Base-by-base conservation (phyloP, 805 yeast genomes). In the Ogataea angusta region DNA sequence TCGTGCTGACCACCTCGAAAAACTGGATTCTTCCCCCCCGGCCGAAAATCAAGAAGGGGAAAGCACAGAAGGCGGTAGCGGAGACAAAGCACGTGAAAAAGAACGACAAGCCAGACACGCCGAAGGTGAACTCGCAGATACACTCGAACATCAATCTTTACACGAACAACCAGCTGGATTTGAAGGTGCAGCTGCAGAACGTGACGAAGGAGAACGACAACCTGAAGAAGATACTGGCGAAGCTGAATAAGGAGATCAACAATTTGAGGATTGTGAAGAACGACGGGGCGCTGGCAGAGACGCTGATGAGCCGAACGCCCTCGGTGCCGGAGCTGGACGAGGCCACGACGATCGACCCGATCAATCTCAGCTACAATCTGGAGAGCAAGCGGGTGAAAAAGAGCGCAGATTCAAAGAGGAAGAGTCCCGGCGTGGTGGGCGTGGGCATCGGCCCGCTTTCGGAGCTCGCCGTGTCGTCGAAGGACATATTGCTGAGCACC, bases 11-110 rank as follows among this genome's bases (percentile, higher is more conserved):
- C 15, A 59, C 63, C 5, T 57, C 63, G 3, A 63, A 62, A 34
- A 60, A 63, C 47, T 76, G 82, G 80, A 75, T 74, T 5, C 59
- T 76, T 27, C 82, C 81, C 3, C 81, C 81, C 3, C 60, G 82
- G 34, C 80, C 81, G 4, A 72, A 51, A 36, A 50, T 56, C 5
- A 61, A 55, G 38, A 60, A 56, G 27, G 44, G 42, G 4, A 35
- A 36, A 36, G 30, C 38, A 16, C 43, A 43, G 3, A 40, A 47
- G 27, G 22, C 29, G 6, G 26, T 18, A 7, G 24, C 46, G 21
- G 40, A 36, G 23, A 43, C 48, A 7, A 44, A 46, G 30, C 26
- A 39, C 15, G 34, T 36, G 13, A 39, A 46, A 10, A 46, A 50
- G n/a, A 13, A 45, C 27, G 47, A 47, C 8, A 44, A 48, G 8